Conservation (phyloP, 306 rosid genomes). For the Vicia villosa region DNA sequence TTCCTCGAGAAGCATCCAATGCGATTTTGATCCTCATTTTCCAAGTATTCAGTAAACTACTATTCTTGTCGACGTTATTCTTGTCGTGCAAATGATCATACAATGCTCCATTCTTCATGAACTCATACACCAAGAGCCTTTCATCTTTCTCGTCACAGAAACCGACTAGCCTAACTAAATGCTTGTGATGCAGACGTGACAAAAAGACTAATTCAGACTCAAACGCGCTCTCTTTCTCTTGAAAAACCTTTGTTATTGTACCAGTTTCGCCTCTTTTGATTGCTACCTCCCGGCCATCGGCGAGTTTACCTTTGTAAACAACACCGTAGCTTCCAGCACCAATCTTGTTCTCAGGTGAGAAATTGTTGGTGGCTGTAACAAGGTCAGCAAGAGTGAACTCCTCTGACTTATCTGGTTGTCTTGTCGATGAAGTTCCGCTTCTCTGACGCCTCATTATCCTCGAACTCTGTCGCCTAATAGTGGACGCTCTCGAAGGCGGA, state of each 20-base stretch:
- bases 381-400: conserved; percentile 82
- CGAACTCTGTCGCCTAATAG: conserved; percentile 76
- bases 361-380: conserved; percentile 63
- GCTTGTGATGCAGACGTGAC: conserved; percentile 94
- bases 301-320: conserved; percentile 77
- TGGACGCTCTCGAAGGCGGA: conserved; percentile 75
- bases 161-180: conserved; percentile 88
- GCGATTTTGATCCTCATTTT: conserved; percentile 89
- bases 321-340: conserved; percentile 96
- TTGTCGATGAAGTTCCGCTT: conserved; percentile 87
- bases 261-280: conserved; percentile 81
- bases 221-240: conserved; percentile 91
- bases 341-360: conserved; percentile 69
- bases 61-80: conserved; percentile 63
- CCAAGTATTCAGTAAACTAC: conserved; percentile 77
- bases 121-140: conserved; percentile 85
- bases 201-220: conserved; percentile 88
- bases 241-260: conserved; percentile 65
- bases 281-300: conserved; percentile 83
- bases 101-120: conserved; percentile 94
- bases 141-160: conserved; percentile 89
- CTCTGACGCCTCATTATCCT: conserved; percentile 89
- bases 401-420: conserved; percentile 75
- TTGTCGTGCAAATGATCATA: conserved; percentile 80
- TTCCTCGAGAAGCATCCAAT: conserved; percentile 87